phyloP scores from a whole-genome alignment of 1,284 basidiomycete species.

The Apiotrichum brassicae region DNA sequence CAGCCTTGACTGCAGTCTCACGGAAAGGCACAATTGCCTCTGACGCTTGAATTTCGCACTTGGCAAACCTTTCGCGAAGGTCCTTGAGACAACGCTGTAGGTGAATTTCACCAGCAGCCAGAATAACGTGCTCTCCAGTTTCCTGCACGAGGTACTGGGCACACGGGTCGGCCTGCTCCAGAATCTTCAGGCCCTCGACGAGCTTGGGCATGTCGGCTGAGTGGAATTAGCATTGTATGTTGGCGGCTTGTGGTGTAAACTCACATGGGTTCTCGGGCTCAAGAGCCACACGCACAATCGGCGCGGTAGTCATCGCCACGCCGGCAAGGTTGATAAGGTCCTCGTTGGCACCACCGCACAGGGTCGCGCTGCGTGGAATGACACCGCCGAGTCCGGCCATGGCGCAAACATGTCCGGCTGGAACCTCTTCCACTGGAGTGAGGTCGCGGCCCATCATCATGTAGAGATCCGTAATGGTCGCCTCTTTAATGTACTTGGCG shows the following conservation, averaged over 20 bases:
- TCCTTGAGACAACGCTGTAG: constrained; percentile 96
- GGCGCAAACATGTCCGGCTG: constrained; percentile 95
- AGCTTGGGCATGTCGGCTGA: constrained; percentile 86
- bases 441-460: constrained; percentile 98
- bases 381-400: constrained; percentile 83
- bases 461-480: constrained; percentile 72
- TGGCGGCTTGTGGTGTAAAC: no score
- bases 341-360: constrained; percentile 59
- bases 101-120: constrained; percentile 94
- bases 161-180: constrained; percentile 94
- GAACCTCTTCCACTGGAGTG: constrained; percentile 71
- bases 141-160: constrained; percentile 95
- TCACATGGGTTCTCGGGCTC: constrained; percentile 71
- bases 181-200: constrained; percentile 75
- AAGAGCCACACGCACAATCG: constrained; percentile 92
- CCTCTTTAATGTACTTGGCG: constrained; percentile 57
- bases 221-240: no score
- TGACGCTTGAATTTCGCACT: constrained; percentile 85
- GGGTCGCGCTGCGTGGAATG: constrained; percentile 83
- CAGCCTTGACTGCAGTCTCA: constrained; percentile 79
- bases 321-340: constrained; percentile 78
- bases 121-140: constrained; percentile 94
- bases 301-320: constrained; percentile 64
- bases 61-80: constrained; percentile 87
- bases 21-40: constrained; percentile 97